Evolutionary conservation across 441 rosid species (phyloP).

Genomic region (Brassica balearica): DNA sequence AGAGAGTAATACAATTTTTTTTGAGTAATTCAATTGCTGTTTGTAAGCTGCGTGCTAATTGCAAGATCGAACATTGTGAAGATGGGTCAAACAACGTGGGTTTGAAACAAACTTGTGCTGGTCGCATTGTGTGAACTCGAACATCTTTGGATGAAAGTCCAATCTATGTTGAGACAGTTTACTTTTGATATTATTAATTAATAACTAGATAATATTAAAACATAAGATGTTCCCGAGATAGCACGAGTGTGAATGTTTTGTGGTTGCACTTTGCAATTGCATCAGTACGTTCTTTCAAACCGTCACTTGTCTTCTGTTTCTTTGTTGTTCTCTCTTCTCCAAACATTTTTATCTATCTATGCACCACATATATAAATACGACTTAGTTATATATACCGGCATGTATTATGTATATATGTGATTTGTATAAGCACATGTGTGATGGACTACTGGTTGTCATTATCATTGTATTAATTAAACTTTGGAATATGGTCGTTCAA

Average conservation of each 20-base stretch:
- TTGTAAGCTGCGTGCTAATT: not conserved
- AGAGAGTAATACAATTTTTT: too few species aligned
- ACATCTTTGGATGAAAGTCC: slow-evolving; percentile 19
- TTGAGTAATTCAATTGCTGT: not conserved
- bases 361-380: slow-evolving; percentile 25
- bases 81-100: slow-evolving; percentile 37
- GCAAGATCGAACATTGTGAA: slow-evolving; percentile 17
- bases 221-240: slow-evolving; percentile 42
- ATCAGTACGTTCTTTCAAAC: slow-evolving; percentile 40
- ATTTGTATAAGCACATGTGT: not conserved
- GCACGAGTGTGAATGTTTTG: slow-evolving; percentile 45
- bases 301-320: slow-evolving; percentile 41
- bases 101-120: slow-evolving; percentile 30
- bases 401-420: not conserved
- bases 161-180: slow-evolving; percentile 12
- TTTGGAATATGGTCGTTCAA: not conserved
- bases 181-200: slow-evolving; percentile 18
- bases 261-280: slow-evolving; percentile 39
- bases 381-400: not conserved
- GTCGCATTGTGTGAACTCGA: slow-evolving; percentile 38
- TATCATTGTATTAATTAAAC: not conserved
- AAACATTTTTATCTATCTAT: slow-evolving; percentile 41
- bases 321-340: slow-evolving; percentile 39
- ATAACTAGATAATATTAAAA: slow-evolving; percentile 17
- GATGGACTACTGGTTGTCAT: not conserved